phyloP scores from a whole-genome alignment of 805 yeast species.

The Candida morakotiae region DNA sequence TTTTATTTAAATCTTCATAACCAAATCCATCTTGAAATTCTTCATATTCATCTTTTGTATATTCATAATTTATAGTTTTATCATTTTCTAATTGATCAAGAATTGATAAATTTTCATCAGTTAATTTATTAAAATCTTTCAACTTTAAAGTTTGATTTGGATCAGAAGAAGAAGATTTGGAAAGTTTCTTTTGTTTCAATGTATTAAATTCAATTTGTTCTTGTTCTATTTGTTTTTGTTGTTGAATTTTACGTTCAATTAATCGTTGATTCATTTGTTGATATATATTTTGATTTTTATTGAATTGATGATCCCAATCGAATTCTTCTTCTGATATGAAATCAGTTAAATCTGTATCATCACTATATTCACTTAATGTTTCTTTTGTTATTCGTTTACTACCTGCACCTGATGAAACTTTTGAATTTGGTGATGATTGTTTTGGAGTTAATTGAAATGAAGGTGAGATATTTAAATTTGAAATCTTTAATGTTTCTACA shows the following conservation, averaged over 20 bases:
- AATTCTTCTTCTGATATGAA: slow-evolving; percentile 35
- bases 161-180: too few species aligned
- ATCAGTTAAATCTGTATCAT: slow-evolving; percentile 38
- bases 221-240: slow-evolving; percentile 27
- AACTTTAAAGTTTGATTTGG: slow-evolving; percentile 23
- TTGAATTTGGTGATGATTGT: slow-evolving; percentile 15
- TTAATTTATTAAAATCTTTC: slow-evolving; percentile 19
- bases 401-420: slow-evolving; percentile 5
- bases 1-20: slow-evolving; percentile 7
- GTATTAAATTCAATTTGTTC: slow-evolving; percentile 17
- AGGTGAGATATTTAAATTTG: slow-evolving; percentile 1
- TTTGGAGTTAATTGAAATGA: slow-evolving; percentile 10
- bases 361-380: slow-evolving; percentile 32
- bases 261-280: slow-evolving; percentile 23
- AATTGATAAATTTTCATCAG: slow-evolving; percentile 10
- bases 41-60: slow-evolving; percentile 33
- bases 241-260: slow-evolving; percentile 17
- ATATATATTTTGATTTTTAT: slow-evolving; percentile 16
- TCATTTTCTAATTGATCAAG: slow-evolving; percentile 28
- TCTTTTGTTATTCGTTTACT: slow-evolving; percentile 9
- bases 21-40: slow-evolving; percentile 37
- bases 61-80: slow-evolving; percentile 32
- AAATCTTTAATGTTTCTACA: slow-evolving; percentile 5
- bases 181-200: slow-evolving; percentile 10
- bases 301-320: slow-evolving; percentile 29